Conservation (phyloP, 1,284 basidiomycete genomes). For the Volvariella surrecta region DNA sequence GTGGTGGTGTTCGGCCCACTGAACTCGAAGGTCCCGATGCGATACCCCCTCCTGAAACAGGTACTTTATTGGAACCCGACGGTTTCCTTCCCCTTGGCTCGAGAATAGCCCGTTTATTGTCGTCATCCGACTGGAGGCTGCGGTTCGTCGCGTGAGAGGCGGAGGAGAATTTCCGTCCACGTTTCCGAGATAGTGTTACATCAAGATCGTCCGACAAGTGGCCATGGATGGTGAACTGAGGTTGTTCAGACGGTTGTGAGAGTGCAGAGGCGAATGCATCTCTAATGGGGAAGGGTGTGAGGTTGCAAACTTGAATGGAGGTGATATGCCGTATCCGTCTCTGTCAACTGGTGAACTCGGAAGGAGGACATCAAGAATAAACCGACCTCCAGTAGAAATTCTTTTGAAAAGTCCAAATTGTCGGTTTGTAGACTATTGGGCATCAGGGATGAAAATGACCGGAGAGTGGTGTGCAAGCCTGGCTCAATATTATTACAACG, state of each 20-base stretch:
- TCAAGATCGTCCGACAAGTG: conserved; percentile 64
- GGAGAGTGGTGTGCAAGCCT: too few species aligned
- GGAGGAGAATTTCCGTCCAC: conserved; percentile 52
- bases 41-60: conserved; percentile 23
- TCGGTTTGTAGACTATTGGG: too few species aligned
- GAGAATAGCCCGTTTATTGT: conserved; percentile 8
- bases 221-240: conserved; percentile 46
- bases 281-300: conserved; percentile 72
- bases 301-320: conserved; percentile 67
- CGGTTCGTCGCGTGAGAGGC: conserved; percentile 45
- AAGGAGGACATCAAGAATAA: too few species aligned
- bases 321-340: conserved; percentile 69
- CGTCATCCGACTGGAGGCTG: conserved; percentile 32
- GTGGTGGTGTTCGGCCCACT: conserved; percentile 1
- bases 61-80: conserved; percentile 26
- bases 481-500: too few species aligned
- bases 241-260: conserved; percentile 49
- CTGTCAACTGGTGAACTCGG: conserved; percentile 21
- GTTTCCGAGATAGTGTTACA: conserved; percentile 46
- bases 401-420: too few species aligned
- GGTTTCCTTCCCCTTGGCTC: conserved; percentile 28
- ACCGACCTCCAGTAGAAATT: too few species aligned
- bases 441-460: too few species aligned
- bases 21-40: conserved; percentile 15
- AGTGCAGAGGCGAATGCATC: conserved; percentile 70